These are phyloP conservation scores for Penicillium antarcticum DNA, from an alignment of 495 filamentous ascomycete species.

Conservation along the genomic window DNA sequence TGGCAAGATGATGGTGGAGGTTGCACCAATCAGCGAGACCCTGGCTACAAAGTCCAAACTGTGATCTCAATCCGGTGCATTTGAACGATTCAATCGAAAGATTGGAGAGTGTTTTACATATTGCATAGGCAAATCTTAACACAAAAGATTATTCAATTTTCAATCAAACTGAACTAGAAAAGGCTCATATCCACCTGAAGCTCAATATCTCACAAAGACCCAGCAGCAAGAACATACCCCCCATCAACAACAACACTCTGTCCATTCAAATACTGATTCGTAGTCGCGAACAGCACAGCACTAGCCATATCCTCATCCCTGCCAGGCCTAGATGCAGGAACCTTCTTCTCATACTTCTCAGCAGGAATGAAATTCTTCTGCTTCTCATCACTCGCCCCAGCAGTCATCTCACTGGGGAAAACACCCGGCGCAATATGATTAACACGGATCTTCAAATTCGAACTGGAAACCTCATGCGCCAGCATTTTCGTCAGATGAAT, in stretches of 20 bases:
- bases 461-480: conserved; percentile 44
- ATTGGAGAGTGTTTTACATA: no score
- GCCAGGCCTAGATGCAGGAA: conserved; percentile 60
- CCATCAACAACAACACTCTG: conserved; percentile 67
- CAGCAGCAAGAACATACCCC: conserved; percentile 46
- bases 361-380: conserved; percentile 63
- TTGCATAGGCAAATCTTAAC: no score
- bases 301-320: conserved; percentile 74
- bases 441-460: conserved; percentile 42
- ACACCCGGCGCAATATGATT: conserved; percentile 57
- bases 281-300: conserved; percentile 57
- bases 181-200: no score
- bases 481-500: conserved; percentile 55
- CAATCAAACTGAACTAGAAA: no score
- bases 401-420: conserved; percentile 55
- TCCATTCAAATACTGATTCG: conserved; percentile 72
- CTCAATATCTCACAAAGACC: conserved; percentile 15
- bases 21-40: conserved; percentile 35
- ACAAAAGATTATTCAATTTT: no score
- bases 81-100: no score
- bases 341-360: conserved; percentile 57
- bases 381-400: conserved; percentile 47
- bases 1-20: conserved; percentile 51
- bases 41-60: conserved; percentile 29
- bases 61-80: conserved; percentile 2